Evolutionary conservation across 495 filamentous ascomycete genomes (phyloP).

Genomic region (Talaromyces borbonicus): DNA sequence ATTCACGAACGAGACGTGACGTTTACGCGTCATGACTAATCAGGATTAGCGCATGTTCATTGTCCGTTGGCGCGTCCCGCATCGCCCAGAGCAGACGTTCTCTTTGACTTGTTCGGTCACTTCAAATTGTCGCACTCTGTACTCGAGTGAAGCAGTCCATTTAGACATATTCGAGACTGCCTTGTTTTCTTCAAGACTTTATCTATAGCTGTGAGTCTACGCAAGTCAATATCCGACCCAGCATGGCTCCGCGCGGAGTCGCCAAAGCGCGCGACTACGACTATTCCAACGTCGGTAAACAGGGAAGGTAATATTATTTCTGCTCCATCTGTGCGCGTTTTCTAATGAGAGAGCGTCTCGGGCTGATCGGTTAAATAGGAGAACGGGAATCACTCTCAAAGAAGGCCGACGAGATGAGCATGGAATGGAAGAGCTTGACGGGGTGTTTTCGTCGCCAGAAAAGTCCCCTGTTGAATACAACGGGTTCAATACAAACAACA

Average conservation of each 20-base stretch:
- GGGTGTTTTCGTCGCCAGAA: constrained; percentile 81
- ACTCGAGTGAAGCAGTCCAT: background rate
- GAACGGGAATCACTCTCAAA: constrained; percentile 76
- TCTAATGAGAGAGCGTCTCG: constrained; percentile 12
- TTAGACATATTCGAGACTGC: background rate
- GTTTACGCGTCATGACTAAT: constrained; percentile 3
- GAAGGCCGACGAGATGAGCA: constrained; percentile 83
- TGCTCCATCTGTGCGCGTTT: too few relatives aligned
- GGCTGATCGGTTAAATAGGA: constrained; percentile 34
- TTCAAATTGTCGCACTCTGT: background rate
- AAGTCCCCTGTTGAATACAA: constrained; percentile 42
- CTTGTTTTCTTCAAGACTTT: background rate
- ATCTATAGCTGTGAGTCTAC: background rate
- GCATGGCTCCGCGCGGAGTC: constrained; percentile 38
- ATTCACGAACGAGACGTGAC: background rate
- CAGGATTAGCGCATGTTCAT: constrained; percentile 6
- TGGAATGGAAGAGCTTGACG: constrained; percentile 78
- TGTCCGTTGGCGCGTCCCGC: constrained; percentile 3
- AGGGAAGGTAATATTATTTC: constrained; percentile 58
- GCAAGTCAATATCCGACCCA: constrained; percentile 1
- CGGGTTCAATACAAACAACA: constrained; percentile 20
- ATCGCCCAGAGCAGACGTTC: background rate
- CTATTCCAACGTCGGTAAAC: constrained; percentile 54
- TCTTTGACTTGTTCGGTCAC: background rate
- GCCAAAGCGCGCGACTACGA: constrained; percentile 47